Conservation (phyloP, 495 filamentous ascomycete genomes). For the Penicillium desertorum region DNA sequence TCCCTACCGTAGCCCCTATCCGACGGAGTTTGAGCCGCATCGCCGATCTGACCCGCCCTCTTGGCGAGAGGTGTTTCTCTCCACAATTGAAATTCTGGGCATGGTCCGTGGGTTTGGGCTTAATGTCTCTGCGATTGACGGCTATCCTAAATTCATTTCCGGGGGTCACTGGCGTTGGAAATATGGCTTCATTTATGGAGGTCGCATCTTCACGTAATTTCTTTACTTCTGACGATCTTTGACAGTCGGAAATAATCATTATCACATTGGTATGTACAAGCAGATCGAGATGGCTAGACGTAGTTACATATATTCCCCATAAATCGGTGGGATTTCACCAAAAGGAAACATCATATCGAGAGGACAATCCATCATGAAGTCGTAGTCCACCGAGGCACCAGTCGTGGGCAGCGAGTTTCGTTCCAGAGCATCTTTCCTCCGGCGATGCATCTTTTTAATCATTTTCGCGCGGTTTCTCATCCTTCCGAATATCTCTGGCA, state of each 20-base stretch:
- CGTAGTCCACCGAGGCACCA: conserved; percentile 11
- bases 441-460: conserved; percentile 23
- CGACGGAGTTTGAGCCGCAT: conserved; percentile 57
- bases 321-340: conserved; percentile 2
- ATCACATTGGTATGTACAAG: background rate
- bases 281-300: too few species aligned
- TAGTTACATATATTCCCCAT: background rate
- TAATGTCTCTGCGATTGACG: background rate
- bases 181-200: background rate
- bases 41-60: conserved; percentile 62
- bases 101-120: background rate
- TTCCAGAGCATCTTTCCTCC: conserved; percentile 14
- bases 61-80: conserved; percentile 60
- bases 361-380: conserved; percentile 17
- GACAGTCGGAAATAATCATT: background rate
- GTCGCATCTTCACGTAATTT: background rate
- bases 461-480: conserved; percentile 10
- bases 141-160: background rate
- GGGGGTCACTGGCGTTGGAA: background rate
- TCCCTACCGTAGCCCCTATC: too few species aligned
- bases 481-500: conserved; percentile 22
- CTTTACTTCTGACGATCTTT: background rate
- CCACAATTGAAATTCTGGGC: conserved; percentile 33
- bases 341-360: conserved; percentile 20
- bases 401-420: background rate